Evolutionary conservation across 176 grass and related monocot genomes (phyloP).

Genomic region (Tuctoria greenei): DNA sequence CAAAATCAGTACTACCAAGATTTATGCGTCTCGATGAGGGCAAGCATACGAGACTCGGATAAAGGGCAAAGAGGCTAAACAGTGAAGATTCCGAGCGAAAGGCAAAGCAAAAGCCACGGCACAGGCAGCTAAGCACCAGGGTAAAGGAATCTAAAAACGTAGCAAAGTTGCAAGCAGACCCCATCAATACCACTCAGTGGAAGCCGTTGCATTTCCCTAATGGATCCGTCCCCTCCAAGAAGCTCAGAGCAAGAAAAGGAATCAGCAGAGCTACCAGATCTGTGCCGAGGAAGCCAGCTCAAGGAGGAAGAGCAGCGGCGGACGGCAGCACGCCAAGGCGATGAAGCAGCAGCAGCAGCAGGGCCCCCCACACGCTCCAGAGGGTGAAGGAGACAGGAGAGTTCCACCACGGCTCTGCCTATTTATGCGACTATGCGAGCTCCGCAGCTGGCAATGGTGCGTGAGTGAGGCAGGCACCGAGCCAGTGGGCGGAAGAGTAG

Average conservation of each 20-base stretch:
- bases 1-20: constrained; percentile 20
- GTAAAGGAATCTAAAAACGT: constrained; percentile 21
- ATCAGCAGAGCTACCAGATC: constrained; percentile 22
- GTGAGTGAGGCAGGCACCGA: constrained; percentile 35
- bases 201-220: constrained; percentile 23
- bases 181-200: constrained; percentile 3
- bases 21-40: constrained; percentile 29
- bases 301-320: constrained; percentile 10
- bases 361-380: constrained; percentile 1
- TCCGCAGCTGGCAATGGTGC: constrained; percentile 35
- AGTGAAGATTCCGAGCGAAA: constrained; percentile 40
- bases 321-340: background rate
- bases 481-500: background rate
- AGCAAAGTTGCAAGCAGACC: constrained; percentile 29
- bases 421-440: constrained; percentile 41
- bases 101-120: constrained; percentile 15
- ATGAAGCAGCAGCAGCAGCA: background rate
- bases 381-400: background rate
- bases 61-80: constrained; percentile 24
- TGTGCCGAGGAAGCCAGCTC: constrained; percentile 40
- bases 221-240: constrained; percentile 35
- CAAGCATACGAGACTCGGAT: constrained; percentile 6
- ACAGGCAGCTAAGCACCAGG: constrained; percentile 11
- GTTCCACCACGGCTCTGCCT: background rate
- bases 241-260: constrained; percentile 13